phyloP scores from a whole-genome alignment of 2,329 filamentous ascomycete species.

The Curvularia eragrostidis region DNA sequence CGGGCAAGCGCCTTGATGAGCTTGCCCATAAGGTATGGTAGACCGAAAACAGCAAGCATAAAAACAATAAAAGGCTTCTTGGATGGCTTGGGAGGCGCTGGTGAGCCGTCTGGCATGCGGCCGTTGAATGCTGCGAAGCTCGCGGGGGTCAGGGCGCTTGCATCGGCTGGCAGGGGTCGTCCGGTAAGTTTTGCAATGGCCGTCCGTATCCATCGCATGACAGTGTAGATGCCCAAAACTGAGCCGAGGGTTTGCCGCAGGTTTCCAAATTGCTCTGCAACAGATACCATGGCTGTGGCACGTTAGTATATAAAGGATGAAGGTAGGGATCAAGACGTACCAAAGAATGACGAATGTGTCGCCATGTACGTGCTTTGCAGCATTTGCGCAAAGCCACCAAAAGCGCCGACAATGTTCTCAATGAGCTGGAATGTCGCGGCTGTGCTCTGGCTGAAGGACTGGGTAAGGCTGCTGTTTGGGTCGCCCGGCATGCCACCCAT shows the following conservation, averaged over 20 bases:
- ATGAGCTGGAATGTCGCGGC: constrained; percentile 98
- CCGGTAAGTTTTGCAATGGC: constrained; percentile 92
- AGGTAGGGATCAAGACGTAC: constrained; percentile 60
- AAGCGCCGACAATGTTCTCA: constrained; percentile 93
- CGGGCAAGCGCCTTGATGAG: constrained; percentile 85
- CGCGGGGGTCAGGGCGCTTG: constrained; percentile 83
- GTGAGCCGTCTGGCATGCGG: constrained; percentile 70
- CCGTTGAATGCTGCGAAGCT: constrained; percentile 91
- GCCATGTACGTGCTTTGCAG: constrained; percentile 99
- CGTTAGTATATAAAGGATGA: constrained; percentile 19
- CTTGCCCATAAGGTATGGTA: constrained; percentile 97
- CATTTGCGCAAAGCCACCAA: constrained; percentile 98
- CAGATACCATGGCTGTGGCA: constrained; percentile 83
- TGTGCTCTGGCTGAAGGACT: constrained; percentile 92
- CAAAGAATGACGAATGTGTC: constrained; percentile 97
- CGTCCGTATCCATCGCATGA: constrained; percentile 94
- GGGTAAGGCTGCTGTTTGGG: constrained; percentile 92
- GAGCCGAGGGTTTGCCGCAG: constrained; percentile 92
- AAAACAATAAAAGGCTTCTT: constrained; percentile 98
- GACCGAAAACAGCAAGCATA: constrained; percentile 88
- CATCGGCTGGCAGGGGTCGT: constrained; percentile 85
- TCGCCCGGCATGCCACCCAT: constrained; percentile 55
- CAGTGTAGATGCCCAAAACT: constrained; percentile 90
- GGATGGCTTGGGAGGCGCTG: constrained; percentile 73
- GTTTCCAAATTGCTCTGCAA: constrained; percentile 95